phyloP scores from a whole-genome alignment of 768 basidiomycete species.

The Tephrocybe sp. region DNA sequence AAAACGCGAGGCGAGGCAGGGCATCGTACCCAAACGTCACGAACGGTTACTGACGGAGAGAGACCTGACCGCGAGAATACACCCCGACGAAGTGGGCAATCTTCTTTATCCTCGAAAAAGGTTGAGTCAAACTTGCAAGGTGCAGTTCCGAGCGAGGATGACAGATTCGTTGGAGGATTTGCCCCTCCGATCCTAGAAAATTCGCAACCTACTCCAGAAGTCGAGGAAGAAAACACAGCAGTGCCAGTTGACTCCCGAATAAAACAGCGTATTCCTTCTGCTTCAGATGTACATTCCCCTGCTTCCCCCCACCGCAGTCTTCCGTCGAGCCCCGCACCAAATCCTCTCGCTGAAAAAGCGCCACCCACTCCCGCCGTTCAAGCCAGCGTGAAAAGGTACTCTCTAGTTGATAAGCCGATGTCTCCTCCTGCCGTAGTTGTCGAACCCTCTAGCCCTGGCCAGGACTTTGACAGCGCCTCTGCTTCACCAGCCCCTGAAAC shows the following conservation, averaged over 20 bases:
- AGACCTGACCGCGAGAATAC: conserved; percentile 37
- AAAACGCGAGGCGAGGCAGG: conserved; percentile 36
- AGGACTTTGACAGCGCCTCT: conserved; percentile 29
- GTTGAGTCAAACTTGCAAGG: conserved; percentile 28
- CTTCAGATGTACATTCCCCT: conserved; percentile 1
- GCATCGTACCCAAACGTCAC: conserved; percentile 51
- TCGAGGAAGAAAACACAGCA: conserved; percentile 17
- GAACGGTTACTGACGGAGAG: conserved; percentile 40
- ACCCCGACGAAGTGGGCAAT: conserved; percentile 39
- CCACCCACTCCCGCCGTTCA: conserved; percentile 48
- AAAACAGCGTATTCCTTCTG: conserved; percentile 11
- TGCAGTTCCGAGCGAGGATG: conserved; percentile 30
- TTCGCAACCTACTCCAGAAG: conserved; percentile 9
- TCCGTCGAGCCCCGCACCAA: conserved; percentile 5
- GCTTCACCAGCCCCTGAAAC: conserved; percentile 36
- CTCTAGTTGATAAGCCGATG: conserved; percentile 71
- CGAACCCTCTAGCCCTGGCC: conserved; percentile 47
- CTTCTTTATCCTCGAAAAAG: conserved; percentile 40
- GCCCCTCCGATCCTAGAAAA: conserved; percentile 21
- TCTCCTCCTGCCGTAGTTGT: conserved; percentile 47
- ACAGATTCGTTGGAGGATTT: conserved; percentile 56
- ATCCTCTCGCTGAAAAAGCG: conserved; percentile 14
- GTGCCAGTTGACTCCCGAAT: conserved; percentile 10
- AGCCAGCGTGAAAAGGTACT: conserved; percentile 73
- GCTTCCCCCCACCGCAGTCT: conserved; percentile 7